Percentiles rank a stretch among this genome's conserved stretches.
These are phyloP conservation scores for Cucurbita moschata DNA, from an alignment of 306 rosid genomes.

Conservation along the genomic window DNA sequence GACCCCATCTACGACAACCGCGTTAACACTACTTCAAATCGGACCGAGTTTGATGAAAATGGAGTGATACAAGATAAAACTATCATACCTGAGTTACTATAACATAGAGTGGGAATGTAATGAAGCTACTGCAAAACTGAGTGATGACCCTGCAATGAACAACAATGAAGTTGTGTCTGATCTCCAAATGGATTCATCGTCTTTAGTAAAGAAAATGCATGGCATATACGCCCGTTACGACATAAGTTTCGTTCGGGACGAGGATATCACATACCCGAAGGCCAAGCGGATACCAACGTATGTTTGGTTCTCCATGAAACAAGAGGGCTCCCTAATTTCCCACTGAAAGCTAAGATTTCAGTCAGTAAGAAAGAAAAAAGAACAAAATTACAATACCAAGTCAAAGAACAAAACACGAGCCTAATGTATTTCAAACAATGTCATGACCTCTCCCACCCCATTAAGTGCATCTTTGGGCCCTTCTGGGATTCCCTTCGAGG, in stretches of 20 bases:
- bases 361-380: not conserved
- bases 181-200: not conserved
- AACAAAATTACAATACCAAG: not conserved
- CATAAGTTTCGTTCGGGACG: not conserved
- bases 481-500: no score
- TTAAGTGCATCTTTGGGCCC: no score
- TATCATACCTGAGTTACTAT: conserved; percentile 62
- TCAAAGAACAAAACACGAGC: not conserved
- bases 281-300: conserved; percentile 47
- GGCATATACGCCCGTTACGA: not conserved
- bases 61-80: not conserved
- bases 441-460: no score
- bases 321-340: conserved; percentile 68
- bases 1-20: conserved; percentile 65
- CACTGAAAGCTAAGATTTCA: conserved; percentile 32
- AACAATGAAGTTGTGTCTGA: not conserved
- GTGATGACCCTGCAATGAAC: conserved; percentile 39
- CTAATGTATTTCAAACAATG: no score
- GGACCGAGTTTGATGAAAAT: not conserved
- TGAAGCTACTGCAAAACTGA: conserved; percentile 90
- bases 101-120: conserved; percentile 83
- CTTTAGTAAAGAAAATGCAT: not conserved
- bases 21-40: not conserved
- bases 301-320: conserved; percentile 64
- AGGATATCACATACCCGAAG: conserved; percentile 44